Conservation (phyloP, 352 stramenopile species). For the Phytophthora palmivora region DNA sequence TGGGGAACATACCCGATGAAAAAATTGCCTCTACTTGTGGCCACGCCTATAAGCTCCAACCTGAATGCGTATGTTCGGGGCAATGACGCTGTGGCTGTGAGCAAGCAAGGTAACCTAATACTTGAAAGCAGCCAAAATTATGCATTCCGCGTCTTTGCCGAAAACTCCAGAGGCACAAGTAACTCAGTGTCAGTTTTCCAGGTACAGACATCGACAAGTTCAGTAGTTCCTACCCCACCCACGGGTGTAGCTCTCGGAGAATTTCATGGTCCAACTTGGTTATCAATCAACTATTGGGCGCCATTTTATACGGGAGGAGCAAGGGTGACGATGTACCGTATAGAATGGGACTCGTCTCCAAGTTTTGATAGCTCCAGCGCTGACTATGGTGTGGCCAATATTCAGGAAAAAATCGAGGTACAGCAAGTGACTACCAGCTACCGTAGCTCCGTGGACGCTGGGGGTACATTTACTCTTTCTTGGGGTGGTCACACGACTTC, state of each 20-base stretch:
- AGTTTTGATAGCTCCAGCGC: conserved; percentile 84
- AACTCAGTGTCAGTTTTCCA: conserved; percentile 42
- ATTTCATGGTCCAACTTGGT: conserved; percentile 71
- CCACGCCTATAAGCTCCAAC: conserved; percentile 19
- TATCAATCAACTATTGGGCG: conserved; percentile 85
- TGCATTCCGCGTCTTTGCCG: conserved; percentile 64
- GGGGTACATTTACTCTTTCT: conserved; percentile 92
- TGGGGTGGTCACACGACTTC: conserved; percentile 88
- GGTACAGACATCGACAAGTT: conserved; percentile 55
- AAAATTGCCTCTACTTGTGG: conserved; percentile 54
- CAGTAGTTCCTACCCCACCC: conserved; percentile 73
- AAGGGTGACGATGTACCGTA: conserved; percentile 90
- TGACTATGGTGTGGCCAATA: conserved; percentile 85
- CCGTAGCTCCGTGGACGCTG: conserved; percentile 63
- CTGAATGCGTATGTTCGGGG: conserved; percentile 48
- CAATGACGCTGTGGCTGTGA: conserved; percentile 58
- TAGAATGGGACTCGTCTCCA: conserved; percentile 92
- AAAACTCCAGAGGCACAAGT: conserved; percentile 70
- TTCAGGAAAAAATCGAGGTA: conserved; percentile 91
- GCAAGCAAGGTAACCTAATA: conserved; percentile 62
- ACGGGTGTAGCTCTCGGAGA: conserved; percentile 82
- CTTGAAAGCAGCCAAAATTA: conserved; percentile 61
- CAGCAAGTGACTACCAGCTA: conserved; percentile 87
- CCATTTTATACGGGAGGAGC: conserved; percentile 91
- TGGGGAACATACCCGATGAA: conserved; percentile 79